Evolutionary conservation across 1,284 basidiomycete species (phyloP).

Genomic region (Athelia sp.): DNA sequence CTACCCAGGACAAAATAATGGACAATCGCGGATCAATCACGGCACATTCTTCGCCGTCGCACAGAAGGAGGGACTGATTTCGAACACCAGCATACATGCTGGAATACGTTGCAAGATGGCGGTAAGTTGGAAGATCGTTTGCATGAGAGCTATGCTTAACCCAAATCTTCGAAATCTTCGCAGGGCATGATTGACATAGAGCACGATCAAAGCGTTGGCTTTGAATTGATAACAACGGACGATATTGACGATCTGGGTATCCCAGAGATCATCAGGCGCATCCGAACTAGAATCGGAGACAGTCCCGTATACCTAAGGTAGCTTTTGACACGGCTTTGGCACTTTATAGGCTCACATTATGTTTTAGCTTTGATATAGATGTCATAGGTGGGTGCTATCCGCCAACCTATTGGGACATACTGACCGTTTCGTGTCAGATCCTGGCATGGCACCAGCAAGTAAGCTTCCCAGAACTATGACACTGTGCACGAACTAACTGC

Average conservation of each 20-base stretch:
- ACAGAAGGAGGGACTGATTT: conserved; percentile 66
- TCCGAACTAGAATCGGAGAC: conserved; percentile 59
- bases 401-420: not conserved
- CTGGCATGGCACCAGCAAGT: conserved; percentile 77
- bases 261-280: conserved; percentile 53
- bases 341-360: conserved; percentile 2
- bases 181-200: conserved; percentile 57
- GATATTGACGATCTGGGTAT: conserved; percentile 73
- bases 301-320: conserved; percentile 74
- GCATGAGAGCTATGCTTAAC: not conserved
- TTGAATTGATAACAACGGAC: conserved; percentile 68
- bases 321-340: conserved; percentile 10
- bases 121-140: conserved; percentile 29
- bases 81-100: conserved; percentile 70
- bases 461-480: conserved; percentile 21
- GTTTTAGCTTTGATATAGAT: conserved; percentile 65
- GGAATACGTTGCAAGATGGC: conserved; percentile 72
- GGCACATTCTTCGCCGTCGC: conserved; percentile 78
- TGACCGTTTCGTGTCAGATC: conserved; percentile 43
- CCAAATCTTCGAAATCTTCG: conserved; percentile 2
- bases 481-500: not conserved
- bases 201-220: conserved; percentile 61
- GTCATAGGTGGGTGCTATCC: conserved; percentile 51
- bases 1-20: conserved; percentile 47
- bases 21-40: conserved; percentile 65